Evolutionary conservation across 495 filamentous ascomycete species (phyloP).

Genomic region (Neurospora sublineolata): DNA sequence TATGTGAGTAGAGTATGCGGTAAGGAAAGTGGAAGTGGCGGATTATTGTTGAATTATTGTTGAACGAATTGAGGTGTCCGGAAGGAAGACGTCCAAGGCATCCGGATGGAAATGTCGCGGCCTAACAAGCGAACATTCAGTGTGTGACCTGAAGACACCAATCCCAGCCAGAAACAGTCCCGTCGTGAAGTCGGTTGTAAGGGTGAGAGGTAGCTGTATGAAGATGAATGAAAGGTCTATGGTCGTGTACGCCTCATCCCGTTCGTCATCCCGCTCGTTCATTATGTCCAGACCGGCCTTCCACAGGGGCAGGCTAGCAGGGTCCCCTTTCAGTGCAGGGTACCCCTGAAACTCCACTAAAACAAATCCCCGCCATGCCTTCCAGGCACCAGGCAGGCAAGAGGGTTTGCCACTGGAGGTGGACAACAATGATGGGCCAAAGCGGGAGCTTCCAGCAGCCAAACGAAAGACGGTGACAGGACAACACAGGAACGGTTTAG

Average conservation of each 20-base stretch:
- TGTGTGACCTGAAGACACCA: background rate
- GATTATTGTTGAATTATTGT: background rate
- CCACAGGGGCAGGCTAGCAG: background rate
- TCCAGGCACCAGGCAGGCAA: background rate
- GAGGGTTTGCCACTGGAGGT: background rate
- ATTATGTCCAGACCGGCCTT: background rate
- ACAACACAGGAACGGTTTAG: background rate
- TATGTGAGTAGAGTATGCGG: background rate
- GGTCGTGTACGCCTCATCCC: background rate
- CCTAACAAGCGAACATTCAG: background rate
- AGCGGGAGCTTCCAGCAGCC: background rate
- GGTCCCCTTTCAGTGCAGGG: background rate
- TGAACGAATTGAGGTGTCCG: background rate
- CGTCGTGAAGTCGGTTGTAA: background rate
- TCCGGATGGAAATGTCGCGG: background rate
- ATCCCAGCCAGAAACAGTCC: background rate
- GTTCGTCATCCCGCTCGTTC: background rate
- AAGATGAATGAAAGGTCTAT: background rate
- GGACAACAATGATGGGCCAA: background rate
- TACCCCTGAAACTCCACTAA: background rate
- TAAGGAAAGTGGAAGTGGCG: background rate
- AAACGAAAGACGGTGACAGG: background rate
- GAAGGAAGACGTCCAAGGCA: background rate
- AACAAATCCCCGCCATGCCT: background rate
- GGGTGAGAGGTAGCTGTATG: background rate